phyloP scores from a whole-genome alignment of 768 basidiomycete species.

The Daedaleopsis sinensis region DNA sequence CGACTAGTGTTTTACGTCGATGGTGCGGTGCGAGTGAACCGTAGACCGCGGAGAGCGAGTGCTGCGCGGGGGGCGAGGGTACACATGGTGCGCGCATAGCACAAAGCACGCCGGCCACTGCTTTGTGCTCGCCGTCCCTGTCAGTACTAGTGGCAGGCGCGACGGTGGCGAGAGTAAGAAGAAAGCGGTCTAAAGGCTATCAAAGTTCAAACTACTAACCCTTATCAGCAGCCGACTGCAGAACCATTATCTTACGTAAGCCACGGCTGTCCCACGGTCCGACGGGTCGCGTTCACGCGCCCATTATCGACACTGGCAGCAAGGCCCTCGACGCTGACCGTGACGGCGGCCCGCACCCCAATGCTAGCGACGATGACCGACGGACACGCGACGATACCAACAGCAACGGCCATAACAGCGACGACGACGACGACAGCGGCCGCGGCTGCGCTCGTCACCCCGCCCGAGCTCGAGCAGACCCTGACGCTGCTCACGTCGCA shows the following conservation, averaged over 20 bases:
- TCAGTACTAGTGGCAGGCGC: too few species aligned
- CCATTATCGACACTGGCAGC: not conserved
- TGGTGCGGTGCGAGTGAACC: too few species aligned
- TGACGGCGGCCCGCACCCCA: not conserved
- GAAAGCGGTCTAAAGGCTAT: too few species aligned
- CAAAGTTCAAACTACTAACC: too few species aligned
- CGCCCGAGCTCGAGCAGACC: conserved; percentile 82
- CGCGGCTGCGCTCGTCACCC: not conserved
- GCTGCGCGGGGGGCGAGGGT: too few species aligned
- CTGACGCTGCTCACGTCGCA: conserved; percentile 77
- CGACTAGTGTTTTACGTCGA: too few species aligned
- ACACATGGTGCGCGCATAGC: too few species aligned
- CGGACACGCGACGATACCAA: conserved; percentile 2
- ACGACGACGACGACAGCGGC: too few species aligned
- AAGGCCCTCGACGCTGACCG: not conserved
- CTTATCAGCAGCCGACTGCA: not conserved
- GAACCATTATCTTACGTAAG: not conserved
- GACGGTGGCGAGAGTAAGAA: too few species aligned
- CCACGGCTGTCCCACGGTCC: not conserved
- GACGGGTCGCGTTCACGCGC: not conserved
- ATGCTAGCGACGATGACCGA: conserved; percentile 22
- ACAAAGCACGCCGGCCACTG: too few species aligned
- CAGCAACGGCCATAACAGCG: conserved; percentile 9
- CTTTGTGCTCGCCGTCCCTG: too few species aligned
- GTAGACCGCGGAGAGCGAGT: too few species aligned